Evolutionary conservation across 306 rosid species (phyloP).

Genomic region (Prunus salicina): DNA sequence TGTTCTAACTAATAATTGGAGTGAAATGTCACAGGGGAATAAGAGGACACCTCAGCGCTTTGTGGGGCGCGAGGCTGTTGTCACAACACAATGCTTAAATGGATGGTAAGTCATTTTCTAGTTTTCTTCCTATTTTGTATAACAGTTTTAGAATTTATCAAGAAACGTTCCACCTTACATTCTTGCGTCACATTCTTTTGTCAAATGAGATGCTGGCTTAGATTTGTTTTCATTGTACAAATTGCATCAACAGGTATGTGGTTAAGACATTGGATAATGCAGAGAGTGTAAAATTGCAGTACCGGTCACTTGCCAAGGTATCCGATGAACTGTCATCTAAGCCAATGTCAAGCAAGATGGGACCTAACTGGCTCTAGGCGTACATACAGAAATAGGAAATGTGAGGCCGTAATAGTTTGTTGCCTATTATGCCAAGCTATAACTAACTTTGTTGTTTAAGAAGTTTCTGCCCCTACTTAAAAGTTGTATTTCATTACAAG

Average conservation of each 20-base stretch:
- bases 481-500: constrained; percentile 31
- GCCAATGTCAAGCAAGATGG: constrained; percentile 60
- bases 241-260: constrained; percentile 65
- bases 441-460: constrained; percentile 16
- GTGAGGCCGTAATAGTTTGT: not conserved
- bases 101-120: constrained; percentile 74
- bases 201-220: not conserved
- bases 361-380: constrained; percentile 70
- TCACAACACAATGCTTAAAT: constrained; percentile 95
- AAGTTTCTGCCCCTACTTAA: constrained; percentile 14
- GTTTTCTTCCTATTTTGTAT: not conserved
- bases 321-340: constrained; percentile 53
- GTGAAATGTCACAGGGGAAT: constrained; percentile 69
- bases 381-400: constrained; percentile 1
- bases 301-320: constrained; percentile 90
- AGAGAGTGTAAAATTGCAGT: constrained; percentile 97
- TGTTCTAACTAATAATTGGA: constrained; percentile 24
- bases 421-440: constrained; percentile 18
- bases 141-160: not conserved
- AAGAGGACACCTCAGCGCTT: constrained; percentile 97
- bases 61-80: constrained; percentile 97
- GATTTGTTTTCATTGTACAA: constrained; percentile 11
- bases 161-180: not conserved
- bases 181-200: not conserved
- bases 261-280: constrained; percentile 99